Evolutionary conservation across 163 green algal genomes (phyloP), one percentile per base, ranked within the genome.

Genomic region (Picocystis sp.): DNA sequence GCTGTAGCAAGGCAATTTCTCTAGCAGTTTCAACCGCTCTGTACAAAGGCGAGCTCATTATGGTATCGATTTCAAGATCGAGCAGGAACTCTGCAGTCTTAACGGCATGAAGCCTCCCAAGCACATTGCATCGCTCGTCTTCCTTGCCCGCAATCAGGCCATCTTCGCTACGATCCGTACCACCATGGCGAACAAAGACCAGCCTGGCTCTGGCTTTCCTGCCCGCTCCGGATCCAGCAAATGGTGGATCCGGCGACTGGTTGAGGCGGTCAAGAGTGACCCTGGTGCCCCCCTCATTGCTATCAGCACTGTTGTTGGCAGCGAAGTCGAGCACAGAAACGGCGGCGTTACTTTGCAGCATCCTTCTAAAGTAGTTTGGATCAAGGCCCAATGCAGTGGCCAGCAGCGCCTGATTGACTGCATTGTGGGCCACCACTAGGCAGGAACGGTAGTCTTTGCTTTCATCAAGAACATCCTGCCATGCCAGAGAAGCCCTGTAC

Each of bases 371-470:
- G 62, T 81, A 75, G 19, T 54, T 17, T 2, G 68, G 66, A 22
- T 50, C 60, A n/a, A 76, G 38, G 13, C 84, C 82, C 23, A 92
- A 60, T 1, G 89, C 87, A 5, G 77, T 87, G 12, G 56, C 72
- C 8, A 98, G 59, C 19, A 98, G 64, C 0, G 81, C 84, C 50
- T 96, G 87, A 68, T 97, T 98, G 29, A 93, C 79, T 8, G 87
- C 86, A 62, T 98, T 98, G 71, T 98, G 89, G 0, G 89, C 89
- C 2, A 97, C 89, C 14, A 97, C 75, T 43, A 97, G 79, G 14
- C 71, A 47, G 22, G 24, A 33, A 11, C 44, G 44, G 44, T 25
- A 24, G 9, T 25, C 48, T 13, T 34, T 58, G 10, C 17, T 13
- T 12, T 34, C 19, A 52, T 41, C 22, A 38, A 93, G 69, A 2